Evolutionary conservation across 2,329 filamentous ascomycete genomes (phyloP).

Genomic region (Paramyrothecium sp.): DNA sequence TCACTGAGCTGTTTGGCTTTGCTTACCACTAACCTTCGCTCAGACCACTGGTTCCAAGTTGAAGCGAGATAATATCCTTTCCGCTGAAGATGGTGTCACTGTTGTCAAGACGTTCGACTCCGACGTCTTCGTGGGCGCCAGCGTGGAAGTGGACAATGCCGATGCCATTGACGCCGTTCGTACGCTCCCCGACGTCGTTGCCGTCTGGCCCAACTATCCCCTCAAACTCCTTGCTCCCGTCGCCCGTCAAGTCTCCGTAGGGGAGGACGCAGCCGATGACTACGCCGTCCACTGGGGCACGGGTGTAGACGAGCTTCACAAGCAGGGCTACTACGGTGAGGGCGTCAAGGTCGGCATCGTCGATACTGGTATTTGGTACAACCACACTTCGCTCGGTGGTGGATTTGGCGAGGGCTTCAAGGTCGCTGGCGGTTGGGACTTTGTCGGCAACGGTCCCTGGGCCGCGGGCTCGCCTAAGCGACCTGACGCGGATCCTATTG

Average conservation of each 20-base stretch:
- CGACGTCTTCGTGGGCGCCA: neutral
- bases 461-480: slow-evolving; percentile 2
- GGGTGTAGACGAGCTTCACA: slow-evolving; percentile 18
- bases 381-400: slow-evolving; percentile 11
- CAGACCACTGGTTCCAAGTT: neutral
- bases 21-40: neutral
- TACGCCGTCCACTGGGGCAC: slow-evolving; percentile 7
- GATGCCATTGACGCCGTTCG: neutral
- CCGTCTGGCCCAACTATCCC: neutral
- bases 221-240: neutral
- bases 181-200: neutral
- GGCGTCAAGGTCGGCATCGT: slow-evolving; percentile 19
- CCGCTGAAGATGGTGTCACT: neutral
- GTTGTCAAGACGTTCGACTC: neutral
- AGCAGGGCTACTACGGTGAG: slow-evolving; percentile 15
- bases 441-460: slow-evolving; percentile 3
- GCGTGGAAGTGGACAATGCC: neutral
- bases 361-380: slow-evolving; percentile 20
- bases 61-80: neutral
- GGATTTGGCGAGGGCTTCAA: slow-evolving; percentile 1
- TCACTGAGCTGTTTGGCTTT: neutral
- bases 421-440: slow-evolving; percentile 1
- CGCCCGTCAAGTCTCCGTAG: neutral
- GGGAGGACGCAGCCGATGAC: neutral
- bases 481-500: slow-evolving; percentile 13